These are phyloP conservation scores for Carallia brachiata DNA, from an alignment of 345 rosid genomes.

Conservation along the genomic window DNA sequence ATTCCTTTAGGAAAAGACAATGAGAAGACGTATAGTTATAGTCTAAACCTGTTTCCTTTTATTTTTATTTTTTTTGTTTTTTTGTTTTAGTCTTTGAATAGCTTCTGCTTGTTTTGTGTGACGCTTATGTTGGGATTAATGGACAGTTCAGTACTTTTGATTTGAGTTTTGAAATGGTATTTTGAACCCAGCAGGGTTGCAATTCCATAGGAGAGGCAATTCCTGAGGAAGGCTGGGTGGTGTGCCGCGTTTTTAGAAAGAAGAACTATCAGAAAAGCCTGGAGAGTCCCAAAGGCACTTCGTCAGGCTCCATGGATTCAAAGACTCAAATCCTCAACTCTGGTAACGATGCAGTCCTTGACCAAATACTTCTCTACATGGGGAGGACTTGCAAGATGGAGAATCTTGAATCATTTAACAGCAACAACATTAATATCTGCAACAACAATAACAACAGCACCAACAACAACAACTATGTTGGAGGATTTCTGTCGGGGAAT, in stretches of 20 bases:
- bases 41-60: too few species aligned
- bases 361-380: constrained; percentile 70
- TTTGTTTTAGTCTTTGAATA: too few species aligned
- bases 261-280: constrained; percentile 83
- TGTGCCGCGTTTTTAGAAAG: constrained; percentile 89
- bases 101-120: too few species aligned
- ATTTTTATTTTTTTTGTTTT: too few species aligned
- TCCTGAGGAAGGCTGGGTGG: constrained; percentile 96
- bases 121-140: too few species aligned
- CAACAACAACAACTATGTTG: constrained; percentile 12
- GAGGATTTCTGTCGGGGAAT: constrained; percentile 24
- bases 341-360: constrained; percentile 45
- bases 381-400: constrained; percentile 64
- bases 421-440: constrained; percentile 12
- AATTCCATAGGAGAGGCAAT: constrained; percentile 46
- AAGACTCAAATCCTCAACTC: constrained; percentile 36
- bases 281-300: constrained; percentile 57
- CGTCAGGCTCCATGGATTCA: constrained; percentile 49
- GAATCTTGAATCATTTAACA: constrained; percentile 23
- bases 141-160: too few species aligned
- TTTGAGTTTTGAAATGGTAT: background rate
- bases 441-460: constrained; percentile 11
- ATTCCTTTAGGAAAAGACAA: too few species aligned
- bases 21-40: too few species aligned
- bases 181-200: constrained; percentile 21